Evolutionary conservation across 108 stramenopile species (phyloP).

Genomic region (Discostella stelligeroides): DNA sequence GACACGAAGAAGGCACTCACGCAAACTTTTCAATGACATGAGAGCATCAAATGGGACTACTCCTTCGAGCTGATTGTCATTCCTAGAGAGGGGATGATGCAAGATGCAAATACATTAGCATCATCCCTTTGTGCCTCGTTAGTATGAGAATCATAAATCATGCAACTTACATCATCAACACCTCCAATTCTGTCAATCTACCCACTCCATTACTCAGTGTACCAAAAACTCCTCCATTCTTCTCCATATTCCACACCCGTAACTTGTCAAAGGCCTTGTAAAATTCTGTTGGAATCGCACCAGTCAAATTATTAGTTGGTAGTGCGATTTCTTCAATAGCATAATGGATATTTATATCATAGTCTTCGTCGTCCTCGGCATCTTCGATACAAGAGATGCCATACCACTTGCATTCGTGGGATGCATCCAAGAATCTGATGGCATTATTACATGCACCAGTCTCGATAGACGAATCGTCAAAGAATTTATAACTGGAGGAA

Average conservation of each 20-base stretch:
- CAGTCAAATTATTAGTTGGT: constrained; percentile 42
- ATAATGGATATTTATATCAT: constrained; percentile 9
- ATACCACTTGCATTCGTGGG: constrained; percentile 65
- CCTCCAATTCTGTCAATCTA: constrained; percentile 17
- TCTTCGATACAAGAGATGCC: constrained; percentile 52
- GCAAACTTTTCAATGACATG: constrained; percentile 12
- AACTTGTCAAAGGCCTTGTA: constrained; percentile 21
- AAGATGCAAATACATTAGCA: not conserved
- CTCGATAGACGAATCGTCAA: not conserved
- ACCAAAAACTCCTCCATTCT: too few relatives aligned
- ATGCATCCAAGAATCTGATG: constrained; percentile 42
- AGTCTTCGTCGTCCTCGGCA: constrained; percentile 1
- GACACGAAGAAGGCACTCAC: constrained; percentile 8
- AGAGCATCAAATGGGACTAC: constrained; percentile 24
- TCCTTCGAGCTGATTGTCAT: constrained; percentile 22
- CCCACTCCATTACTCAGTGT: constrained; percentile 4
- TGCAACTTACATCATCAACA: constrained; percentile 30
- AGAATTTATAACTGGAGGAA: constrained; percentile 21
- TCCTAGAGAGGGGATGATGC: constrained; percentile 10
- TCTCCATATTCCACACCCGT: constrained; percentile 2
- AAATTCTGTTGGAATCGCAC: constrained; percentile 44
- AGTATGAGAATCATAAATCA: too few relatives aligned
- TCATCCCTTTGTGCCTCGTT: too few relatives aligned
- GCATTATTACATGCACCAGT: constrained; percentile 2
- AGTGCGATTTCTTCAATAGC: constrained; percentile 35